These are phyloP conservation scores for Lablab purpureus DNA, from an alignment of 306 rosid species.

Conservation along the genomic window DNA sequence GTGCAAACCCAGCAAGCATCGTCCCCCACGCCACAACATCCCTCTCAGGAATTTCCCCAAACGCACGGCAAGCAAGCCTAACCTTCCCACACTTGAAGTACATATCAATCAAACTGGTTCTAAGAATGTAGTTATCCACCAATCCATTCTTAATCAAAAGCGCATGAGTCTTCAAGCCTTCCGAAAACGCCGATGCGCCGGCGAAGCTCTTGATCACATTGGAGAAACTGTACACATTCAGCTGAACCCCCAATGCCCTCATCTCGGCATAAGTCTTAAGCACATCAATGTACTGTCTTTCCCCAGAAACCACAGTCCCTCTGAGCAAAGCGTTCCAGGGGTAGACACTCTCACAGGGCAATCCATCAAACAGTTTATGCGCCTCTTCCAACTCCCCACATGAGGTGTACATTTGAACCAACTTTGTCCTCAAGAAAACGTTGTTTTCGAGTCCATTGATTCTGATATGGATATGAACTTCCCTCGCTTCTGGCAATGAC, in stretches of 20 bases:
- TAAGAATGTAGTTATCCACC: conserved; percentile 57
- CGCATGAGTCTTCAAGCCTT: conserved; percentile 74
- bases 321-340: conserved; percentile 82
- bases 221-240: conserved; percentile 79
- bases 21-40: conserved; percentile 82
- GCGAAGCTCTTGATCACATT: conserved; percentile 81
- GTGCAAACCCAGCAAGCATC: conserved; percentile 72
- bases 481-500: conserved; percentile 53
- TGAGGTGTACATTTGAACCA: conserved; percentile 67
- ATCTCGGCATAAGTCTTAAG: conserved; percentile 57
- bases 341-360: conserved; percentile 60
- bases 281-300: conserved; percentile 55
- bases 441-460: conserved; percentile 67
- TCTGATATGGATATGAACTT: conserved; percentile 60
- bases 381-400: conserved; percentile 69
- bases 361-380: conserved; percentile 57
- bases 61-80: conserved; percentile 65
- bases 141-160: conserved; percentile 82
- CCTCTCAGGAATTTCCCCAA: conserved; percentile 69
- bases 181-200: conserved; percentile 69
- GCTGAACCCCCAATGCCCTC: conserved; percentile 70
- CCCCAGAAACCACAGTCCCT: conserved; percentile 75
- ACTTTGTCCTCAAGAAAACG: conserved; percentile 61
- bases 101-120: conserved; percentile 73
- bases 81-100: conserved; percentile 80